Evolutionary conservation across 768 basidiomycete species (phyloP).

Genomic region (Mrakia blollopis): DNA sequence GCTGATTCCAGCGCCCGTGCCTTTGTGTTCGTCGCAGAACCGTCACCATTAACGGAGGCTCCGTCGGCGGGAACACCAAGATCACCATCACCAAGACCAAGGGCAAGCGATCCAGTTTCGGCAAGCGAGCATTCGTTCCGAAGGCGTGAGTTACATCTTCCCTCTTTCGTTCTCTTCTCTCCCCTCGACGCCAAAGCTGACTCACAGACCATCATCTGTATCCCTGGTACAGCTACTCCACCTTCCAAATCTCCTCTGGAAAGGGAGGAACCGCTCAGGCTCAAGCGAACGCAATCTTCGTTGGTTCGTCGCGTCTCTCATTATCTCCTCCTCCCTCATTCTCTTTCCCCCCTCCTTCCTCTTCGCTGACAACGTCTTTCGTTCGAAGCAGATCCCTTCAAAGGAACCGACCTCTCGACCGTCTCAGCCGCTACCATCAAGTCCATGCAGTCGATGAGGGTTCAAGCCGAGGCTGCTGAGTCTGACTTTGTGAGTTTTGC

Average conservation of each 20-base stretch:
- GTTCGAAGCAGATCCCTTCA: neutral
- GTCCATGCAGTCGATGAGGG: neutral
- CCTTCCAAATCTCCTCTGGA: neutral
- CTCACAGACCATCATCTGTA: neutral
- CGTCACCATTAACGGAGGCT: neutral
- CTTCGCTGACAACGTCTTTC: neutral
- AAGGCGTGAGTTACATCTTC: neutral
- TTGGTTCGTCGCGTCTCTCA: neutral
- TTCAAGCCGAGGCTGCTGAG: neutral
- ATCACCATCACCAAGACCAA: neutral
- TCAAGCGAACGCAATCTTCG: neutral
- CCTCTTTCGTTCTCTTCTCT: neutral
- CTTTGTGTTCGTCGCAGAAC: neutral
- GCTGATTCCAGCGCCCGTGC: neutral
- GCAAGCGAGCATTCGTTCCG: neutral
- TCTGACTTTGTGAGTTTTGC: neutral
- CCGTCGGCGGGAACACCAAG: neutral
- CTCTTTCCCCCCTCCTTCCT: neutral
- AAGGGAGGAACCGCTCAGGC: neutral
- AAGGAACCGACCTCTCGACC: neutral
- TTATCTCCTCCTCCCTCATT: neutral
- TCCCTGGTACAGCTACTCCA: neutral
- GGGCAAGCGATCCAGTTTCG: neutral
- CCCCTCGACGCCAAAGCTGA: too few relatives aligned
- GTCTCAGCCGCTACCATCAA: neutral